These are phyloP conservation scores for Pseudonitzschia multistriata DNA, from an alignment of 108 stramenopile species.

Conservation along the genomic window DNA sequence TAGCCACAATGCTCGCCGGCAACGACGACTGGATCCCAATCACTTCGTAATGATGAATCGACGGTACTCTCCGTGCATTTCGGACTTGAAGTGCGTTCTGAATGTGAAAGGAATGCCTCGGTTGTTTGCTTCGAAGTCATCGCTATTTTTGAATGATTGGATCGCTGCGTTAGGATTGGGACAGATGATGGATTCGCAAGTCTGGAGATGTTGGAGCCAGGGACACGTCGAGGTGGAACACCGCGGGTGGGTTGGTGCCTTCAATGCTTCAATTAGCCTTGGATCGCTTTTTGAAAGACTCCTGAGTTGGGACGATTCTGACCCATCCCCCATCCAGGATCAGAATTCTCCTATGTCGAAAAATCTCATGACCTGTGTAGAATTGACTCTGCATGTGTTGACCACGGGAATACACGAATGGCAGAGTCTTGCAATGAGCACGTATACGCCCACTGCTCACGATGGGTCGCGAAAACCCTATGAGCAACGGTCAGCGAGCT, in stretches of 20 bases:
- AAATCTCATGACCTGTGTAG: constrained; percentile 60
- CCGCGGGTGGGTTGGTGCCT: constrained; percentile 90
- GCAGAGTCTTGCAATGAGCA: constrained; percentile 60
- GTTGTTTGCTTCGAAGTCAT: constrained; percentile 55
- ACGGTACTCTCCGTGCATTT: constrained; percentile 86
- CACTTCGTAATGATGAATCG: constrained; percentile 79
- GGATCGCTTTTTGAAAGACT: constrained; percentile 80
- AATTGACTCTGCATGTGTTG: constrained; percentile 62
- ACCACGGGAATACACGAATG: constrained; percentile 51
- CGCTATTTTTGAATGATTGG: constrained; percentile 58
- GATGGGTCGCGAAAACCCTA: constrained; percentile 39
- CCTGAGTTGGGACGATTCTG: constrained; percentile 68
- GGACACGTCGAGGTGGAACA: constrained; percentile 84
- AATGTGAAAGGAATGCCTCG: constrained; percentile 89
- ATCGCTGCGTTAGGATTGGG: constrained; percentile 61
- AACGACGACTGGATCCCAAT: constrained; percentile 56
- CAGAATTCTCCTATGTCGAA: constrained; percentile 52
- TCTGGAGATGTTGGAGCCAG: constrained; percentile 62
- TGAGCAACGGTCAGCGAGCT: constrained; percentile 51
- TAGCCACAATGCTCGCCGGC: background rate
- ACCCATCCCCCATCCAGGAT: constrained; percentile 52
- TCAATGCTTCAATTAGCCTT: constrained; percentile 85
- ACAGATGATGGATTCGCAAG: constrained; percentile 81
- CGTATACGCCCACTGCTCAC: constrained; percentile 48
- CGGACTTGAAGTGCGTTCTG: constrained; percentile 91